phyloP scores from a whole-genome alignment of 2,329 filamentous ascomycete genomes.

The Aureobasidium mangrovei region DNA sequence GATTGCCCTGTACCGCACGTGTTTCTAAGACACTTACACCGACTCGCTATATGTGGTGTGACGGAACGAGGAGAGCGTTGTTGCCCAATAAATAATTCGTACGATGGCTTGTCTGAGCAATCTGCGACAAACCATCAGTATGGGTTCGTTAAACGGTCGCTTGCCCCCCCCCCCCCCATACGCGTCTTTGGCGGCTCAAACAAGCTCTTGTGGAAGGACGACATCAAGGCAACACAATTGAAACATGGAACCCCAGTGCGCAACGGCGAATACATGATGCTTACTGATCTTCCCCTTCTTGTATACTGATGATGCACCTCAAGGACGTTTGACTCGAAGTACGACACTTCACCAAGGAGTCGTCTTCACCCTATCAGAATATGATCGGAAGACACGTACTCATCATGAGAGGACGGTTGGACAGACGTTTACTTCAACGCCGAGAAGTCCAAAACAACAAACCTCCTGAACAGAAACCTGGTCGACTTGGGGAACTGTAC shows the following conservation, averaged over 20 bases:
- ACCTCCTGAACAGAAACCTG: neutral
- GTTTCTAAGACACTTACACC: constrained; percentile 6
- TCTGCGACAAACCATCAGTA: constrained; percentile 3
- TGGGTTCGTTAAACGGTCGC: constrained; percentile 2
- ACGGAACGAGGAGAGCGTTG: constrained; percentile 3
- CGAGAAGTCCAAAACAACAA: neutral
- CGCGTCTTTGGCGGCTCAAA: constrained; percentile 32
- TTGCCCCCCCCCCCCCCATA: neutral
- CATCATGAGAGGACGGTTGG: neutral
- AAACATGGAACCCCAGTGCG: neutral
- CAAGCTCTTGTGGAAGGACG: neutral
- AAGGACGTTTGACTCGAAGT: neutral
- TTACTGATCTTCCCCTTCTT: constrained; percentile 1
- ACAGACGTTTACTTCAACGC: neutral
- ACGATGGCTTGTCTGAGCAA: neutral
- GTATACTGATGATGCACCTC: neutral
- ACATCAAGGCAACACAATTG: constrained; percentile 2
- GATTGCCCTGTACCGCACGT: constrained; percentile 10
- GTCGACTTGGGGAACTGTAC: neutral
- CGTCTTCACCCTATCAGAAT: neutral
- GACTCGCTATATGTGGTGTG: neutral
- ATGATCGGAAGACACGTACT: neutral
- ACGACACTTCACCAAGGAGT: neutral
- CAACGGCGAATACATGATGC: neutral
- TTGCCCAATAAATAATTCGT: neutral